Evolutionary conservation across 441 rosid genomes (phyloP).

Genomic region (Biscutella laevigata): DNA sequence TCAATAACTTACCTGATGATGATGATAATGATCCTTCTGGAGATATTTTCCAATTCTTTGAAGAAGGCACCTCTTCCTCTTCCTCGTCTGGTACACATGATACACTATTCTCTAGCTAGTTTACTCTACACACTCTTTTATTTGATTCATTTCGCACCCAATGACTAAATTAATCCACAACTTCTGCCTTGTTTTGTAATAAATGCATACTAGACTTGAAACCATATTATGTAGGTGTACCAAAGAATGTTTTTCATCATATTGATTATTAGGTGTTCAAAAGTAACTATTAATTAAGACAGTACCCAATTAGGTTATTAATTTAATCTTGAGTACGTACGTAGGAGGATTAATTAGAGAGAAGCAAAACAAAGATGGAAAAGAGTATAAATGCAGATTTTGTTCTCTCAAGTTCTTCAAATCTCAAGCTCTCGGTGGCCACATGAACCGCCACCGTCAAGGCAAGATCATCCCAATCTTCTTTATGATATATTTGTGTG

Average conservation of each 20-base stretch:
- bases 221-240: no score
- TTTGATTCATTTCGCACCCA: not conserved
- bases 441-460: conserved; percentile 99
- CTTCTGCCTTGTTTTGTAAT: not conserved
- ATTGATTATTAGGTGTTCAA: conserved; percentile 9
- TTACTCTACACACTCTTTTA: not conserved
- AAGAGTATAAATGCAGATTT: conserved; percentile 96
- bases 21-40: no score
- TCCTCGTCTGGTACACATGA: conserved; percentile 25
- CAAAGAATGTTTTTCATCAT: no score
- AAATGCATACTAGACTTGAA: not conserved
- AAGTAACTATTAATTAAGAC: not conserved
- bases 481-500: not conserved
- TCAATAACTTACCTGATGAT: conserved; percentile 92
- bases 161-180: not conserved
- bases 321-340: conserved; percentile 36
- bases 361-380: conserved; percentile 66
- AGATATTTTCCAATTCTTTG: conserved; percentile 42
- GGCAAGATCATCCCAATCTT: conserved; percentile 37
- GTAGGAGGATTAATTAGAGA: conserved; percentile 68
- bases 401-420: conserved; percentile 99
- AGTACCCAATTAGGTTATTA: not conserved
- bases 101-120: no score
- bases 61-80: conserved; percentile 45
- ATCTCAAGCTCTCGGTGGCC: conserved; percentile 99